phyloP scores from a whole-genome alignment of 495 filamentous ascomycete genomes.

The Penicillium coprophilum region DNA sequence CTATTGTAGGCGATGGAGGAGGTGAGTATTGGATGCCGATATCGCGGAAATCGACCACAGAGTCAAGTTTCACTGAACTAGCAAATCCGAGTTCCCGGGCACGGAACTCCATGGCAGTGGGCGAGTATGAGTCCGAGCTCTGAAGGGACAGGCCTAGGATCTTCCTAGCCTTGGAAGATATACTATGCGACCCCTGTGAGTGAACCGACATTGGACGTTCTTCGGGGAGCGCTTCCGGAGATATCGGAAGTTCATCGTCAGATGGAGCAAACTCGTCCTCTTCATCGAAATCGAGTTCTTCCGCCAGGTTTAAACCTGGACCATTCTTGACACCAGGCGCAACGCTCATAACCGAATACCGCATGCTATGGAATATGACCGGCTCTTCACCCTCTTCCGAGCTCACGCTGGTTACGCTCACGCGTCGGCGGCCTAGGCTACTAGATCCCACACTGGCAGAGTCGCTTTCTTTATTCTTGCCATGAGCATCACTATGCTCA shows the following conservation, averaged over 20 bases:
- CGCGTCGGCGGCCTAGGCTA: slow-evolving; percentile 59
- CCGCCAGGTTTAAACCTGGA: slow-evolving; percentile 72
- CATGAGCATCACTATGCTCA: slow-evolving; percentile 33
- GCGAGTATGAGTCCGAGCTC: slow-evolving; percentile 25
- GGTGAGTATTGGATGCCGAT: slow-evolving; percentile 80
- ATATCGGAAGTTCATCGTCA: slow-evolving; percentile 32
- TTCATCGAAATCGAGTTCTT: slow-evolving; percentile 84
- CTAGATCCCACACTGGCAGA: slow-evolving; percentile 72
- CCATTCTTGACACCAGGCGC: slow-evolving; percentile 54
- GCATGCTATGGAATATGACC: slow-evolving; percentile 37
- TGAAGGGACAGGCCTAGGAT: slow-evolving; percentile 50
- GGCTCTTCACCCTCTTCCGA: slow-evolving; percentile 50
- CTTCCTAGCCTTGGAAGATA: slow-evolving; percentile 50
- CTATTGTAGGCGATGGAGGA: slow-evolving; percentile 67
- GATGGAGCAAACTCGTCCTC: slow-evolving; percentile 59
- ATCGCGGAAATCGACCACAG: slow-evolving; percentile 58
- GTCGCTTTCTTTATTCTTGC: slow-evolving; percentile 61
- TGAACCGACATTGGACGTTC: slow-evolving; percentile 47
- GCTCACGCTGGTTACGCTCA: slow-evolving; percentile 63
- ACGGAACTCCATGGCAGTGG: slow-evolving; percentile 25
- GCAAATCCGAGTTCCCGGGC: slow-evolving; percentile 12
- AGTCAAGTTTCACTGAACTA: slow-evolving; percentile 16
- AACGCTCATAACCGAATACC: slow-evolving; percentile 65
- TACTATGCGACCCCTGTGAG: slow-evolving; percentile 40
- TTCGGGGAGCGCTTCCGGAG: slow-evolving; percentile 43